Evolutionary conservation across 2,329 filamentous ascomycete species (phyloP).

Genomic region (Sporothrix dimorphospora): DNA sequence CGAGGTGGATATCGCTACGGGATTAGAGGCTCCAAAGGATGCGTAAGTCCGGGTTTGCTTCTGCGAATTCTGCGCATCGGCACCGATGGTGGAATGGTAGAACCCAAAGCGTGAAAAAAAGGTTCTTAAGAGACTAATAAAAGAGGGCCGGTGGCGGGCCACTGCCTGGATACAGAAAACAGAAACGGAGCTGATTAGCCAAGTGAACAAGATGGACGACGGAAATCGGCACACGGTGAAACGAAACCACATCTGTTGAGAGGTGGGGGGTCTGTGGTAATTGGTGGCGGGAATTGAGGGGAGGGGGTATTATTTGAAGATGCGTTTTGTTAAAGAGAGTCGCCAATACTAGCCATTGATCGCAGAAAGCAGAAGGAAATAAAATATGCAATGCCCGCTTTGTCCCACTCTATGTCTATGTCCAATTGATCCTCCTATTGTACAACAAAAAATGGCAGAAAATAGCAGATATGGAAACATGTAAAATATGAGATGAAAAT

Average conservation of each 20-base stretch:
- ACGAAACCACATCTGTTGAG: background rate
- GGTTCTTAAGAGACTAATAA: background rate
- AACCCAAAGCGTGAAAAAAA: background rate
- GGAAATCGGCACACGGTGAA: constrained; percentile 2
- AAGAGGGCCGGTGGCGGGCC: background rate
- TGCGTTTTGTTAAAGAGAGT: background rate
- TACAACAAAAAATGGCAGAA: background rate
- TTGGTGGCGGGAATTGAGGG: background rate
- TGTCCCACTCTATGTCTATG: background rate
- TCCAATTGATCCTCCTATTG: background rate
- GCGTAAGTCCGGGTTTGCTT: background rate
- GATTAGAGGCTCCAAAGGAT: constrained; percentile 9
- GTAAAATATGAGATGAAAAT: too few species aligned
- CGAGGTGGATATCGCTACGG: background rate
- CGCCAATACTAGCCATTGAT: background rate
- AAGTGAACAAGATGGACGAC: background rate
- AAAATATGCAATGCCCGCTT: background rate
- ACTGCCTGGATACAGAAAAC: background rate
- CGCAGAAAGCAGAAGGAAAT: background rate
- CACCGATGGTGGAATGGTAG: constrained; percentile 20
- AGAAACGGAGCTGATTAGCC: background rate
- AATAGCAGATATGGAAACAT: too few species aligned
- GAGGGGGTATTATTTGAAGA: background rate
- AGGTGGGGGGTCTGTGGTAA: background rate
- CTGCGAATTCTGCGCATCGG: background rate